Evolutionary conservation across 352 stramenopile genomes (phyloP), one percentile per base, ranked within the genome.

Genomic region (Phytophthora litchii): DNA sequence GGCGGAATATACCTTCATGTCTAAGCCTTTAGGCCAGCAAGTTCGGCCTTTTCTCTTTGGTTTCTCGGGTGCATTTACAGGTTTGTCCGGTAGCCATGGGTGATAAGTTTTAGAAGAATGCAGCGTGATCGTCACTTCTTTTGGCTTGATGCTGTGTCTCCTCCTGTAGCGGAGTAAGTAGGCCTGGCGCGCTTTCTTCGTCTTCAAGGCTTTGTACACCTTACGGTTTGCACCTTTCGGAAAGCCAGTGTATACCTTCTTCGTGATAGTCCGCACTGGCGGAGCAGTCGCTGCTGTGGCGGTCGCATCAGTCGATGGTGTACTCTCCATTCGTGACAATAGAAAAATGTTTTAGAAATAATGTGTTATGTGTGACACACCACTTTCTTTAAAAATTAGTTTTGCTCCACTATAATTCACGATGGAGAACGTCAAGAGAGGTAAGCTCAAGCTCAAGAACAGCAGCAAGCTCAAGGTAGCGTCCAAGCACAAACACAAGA

Each of bases 361-460:
- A 16, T 7, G 36, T 43, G 4, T 60, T 21, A 45, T 51, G 58
- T 66, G 3, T 25, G 16, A 21, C 27, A 62, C 59, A 56, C 20
- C 45, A 50, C 27, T 44, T 53, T 47, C 19, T 9, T 34, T 3
- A 27, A 27, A 3, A 27, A 5, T 27, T 5, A 5, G 3, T 27
- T 27, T 20, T 44, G n/a, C n/a, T n/a, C n/a, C n/a, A n/a, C n/a
- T n/a, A n/a, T 14, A 21, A 34, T 20, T 42, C 4, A 34, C 3
- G 16, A 91, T 92, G 83, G 83, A 92, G 67, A 76, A 89, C 65
- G 76, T 92, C 21, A 91, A 91, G 72, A 76, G 85, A 31, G 85
- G 85, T 27, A 94, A 94, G 67, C 81, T 94, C 47, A 89, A 86
- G 65, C 78, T 94, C 49, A 94, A 94, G 79, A 64, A 54, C 40